Evolutionary conservation across 2,329 filamentous ascomycete genomes (phyloP).

Genomic region (Aspergillus fructus): DNA sequence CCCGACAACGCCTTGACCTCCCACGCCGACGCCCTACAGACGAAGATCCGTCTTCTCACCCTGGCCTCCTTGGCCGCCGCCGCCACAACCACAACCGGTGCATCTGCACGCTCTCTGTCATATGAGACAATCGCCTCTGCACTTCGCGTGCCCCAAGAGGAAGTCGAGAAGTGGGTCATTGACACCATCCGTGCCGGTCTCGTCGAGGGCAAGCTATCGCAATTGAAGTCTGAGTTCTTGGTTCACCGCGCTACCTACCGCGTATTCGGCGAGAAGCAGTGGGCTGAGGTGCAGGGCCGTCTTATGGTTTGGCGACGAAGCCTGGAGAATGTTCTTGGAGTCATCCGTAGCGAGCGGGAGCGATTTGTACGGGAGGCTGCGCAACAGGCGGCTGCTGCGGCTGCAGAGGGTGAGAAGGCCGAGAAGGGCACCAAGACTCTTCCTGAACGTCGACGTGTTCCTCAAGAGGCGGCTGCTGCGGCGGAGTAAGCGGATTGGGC

Average conservation of each 20-base stretch:
- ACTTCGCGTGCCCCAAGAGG: slow-evolving; percentile 75
- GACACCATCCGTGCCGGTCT: slow-evolving; percentile 95
- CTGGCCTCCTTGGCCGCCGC: slow-evolving; percentile 85
- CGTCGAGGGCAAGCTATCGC: slow-evolving; percentile 93
- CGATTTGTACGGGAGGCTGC: slow-evolving; percentile 67
- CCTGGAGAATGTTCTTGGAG: slow-evolving; percentile 72
- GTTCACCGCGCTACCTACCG: slow-evolving; percentile 96
- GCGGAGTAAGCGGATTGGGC: neutral
- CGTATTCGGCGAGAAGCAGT: slow-evolving; percentile 97
- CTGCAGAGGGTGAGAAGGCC: slow-evolving; percentile 32
- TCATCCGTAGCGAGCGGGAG: slow-evolving; percentile 77
- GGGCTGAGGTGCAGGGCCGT: slow-evolving; percentile 87
- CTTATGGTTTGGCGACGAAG: slow-evolving; percentile 89
- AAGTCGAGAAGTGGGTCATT: slow-evolving; percentile 98
- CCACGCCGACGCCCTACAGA: slow-evolving; percentile 74
- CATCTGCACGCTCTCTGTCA: slow-evolving; percentile 80
- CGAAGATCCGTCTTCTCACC: slow-evolving; percentile 95
- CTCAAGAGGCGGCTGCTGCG: slow-evolving; percentile 31
- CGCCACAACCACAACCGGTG: slow-evolving; percentile 65
- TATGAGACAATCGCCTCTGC: slow-evolving; percentile 82
- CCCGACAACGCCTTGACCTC: slow-evolving; percentile 82
- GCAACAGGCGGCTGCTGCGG: slow-evolving; percentile 40
- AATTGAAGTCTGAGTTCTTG: slow-evolving; percentile 88
- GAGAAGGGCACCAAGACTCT: slow-evolving; percentile 32
- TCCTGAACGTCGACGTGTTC: slow-evolving; percentile 32